Evolutionary conservation across 352 stramenopile genomes (phyloP).

Genomic region (Globisporangium cederbergense): DNA sequence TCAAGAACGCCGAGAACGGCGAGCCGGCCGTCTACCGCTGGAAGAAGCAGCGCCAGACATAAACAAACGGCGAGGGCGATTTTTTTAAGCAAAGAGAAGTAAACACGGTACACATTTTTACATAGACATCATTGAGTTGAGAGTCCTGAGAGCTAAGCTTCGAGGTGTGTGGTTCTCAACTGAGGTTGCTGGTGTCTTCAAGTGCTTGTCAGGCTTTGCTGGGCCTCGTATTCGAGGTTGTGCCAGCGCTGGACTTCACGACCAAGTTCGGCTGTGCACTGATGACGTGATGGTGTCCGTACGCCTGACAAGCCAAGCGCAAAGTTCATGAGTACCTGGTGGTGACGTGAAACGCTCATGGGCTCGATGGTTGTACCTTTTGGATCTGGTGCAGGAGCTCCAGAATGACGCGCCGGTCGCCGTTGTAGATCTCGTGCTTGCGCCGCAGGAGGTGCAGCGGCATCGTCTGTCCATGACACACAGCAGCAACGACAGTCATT

Average conservation of each 20-base stretch:
- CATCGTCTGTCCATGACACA: conserved; percentile 32
- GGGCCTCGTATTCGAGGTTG: background rate
- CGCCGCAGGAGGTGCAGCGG: conserved; percentile 42
- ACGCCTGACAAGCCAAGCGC: background rate
- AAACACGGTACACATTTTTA: conserved; percentile 7
- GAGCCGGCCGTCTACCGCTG: conserved; percentile 83
- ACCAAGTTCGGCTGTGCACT: background rate
- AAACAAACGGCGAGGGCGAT: conserved; percentile 17
- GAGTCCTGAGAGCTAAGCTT: background rate
- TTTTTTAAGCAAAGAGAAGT: conserved; percentile 1
- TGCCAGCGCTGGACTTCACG: background rate
- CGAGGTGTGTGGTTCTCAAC: background rate
- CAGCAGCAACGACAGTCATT: background rate
- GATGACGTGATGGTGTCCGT: conserved; percentile 1
- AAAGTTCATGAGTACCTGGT: background rate
- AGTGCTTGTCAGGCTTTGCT: background rate
- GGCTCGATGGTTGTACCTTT: too few relatives aligned
- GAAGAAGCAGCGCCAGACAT: conserved; percentile 88
- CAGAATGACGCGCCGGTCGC: conserved; percentile 33
- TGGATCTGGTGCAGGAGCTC: conserved; percentile 42
- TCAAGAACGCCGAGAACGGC: conserved; percentile 63
- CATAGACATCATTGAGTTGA: background rate
- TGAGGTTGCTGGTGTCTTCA: background rate
- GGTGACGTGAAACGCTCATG: background rate
- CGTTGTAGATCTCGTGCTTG: conserved; percentile 34